Base-by-base conservation (phyloP, 306 rosid species). In the Begonia loranthoides region DNA sequence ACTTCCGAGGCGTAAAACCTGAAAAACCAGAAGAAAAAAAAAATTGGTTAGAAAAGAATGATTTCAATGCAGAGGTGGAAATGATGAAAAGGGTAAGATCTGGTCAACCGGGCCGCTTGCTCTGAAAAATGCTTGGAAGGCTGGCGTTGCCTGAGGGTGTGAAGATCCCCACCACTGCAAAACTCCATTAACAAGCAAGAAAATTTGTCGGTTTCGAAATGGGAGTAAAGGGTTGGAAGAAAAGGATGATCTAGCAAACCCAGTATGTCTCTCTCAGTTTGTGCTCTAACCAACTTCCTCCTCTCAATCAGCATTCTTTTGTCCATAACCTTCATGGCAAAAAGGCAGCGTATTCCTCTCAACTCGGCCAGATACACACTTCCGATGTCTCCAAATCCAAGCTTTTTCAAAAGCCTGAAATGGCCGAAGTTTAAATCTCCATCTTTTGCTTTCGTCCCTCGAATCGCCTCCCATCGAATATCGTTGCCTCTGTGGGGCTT, bases 101-200 rank as follows among this genome's bases (percentile, higher is more conserved):
- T 11, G 6, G 54, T 74, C 33, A 52, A 78, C 80, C 77, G 70
- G 0, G 84, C 77, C 9, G 75, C 73, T 41, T 70, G 84, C 55
- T 78, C 80, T 4, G 73, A 53, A 49, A 73, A 78, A 49, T 67
- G 73, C 68, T 74, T 78, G 59, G 70, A 67, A 2, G 68, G 80
- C 52, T 70, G 84, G 54, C 77, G 77, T 52, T 78, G 80, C 17
- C 84, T 61, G 33, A 74, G 73, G n/a, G 79, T 68, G 24, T 78
- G 84, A 46, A 78, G 78, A 61, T 78, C 80, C 2, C 84, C 84
- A 36, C 84, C 84, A 24, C 74, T 64, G 67, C 84, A 78, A 55
- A 70, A 78, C 75, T 78, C 84, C 84, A 70, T 78, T 21, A 78
- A 59, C 72, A 78, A 71, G 77, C 80, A 78, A 58, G 78, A 70